phyloP scores from a whole-genome alignment of 108 stramenopile genomes.

The Skeletonema costatum region DNA sequence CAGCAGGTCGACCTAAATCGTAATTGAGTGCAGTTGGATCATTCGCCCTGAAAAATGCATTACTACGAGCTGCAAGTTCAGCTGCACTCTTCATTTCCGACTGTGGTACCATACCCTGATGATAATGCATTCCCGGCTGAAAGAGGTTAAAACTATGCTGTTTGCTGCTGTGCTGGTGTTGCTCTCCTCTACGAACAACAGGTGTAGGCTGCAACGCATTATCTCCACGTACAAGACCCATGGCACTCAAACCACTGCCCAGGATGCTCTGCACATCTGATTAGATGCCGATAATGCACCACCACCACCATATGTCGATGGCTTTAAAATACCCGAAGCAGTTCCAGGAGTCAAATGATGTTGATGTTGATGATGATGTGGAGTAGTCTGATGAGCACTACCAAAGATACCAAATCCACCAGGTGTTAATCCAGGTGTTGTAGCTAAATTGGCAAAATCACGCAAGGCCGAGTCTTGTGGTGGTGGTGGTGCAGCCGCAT shows the following conservation, averaged over 20 bases:
- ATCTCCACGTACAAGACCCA: slow-evolving; percentile 37
- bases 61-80: background rate
- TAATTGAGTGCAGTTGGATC: background rate
- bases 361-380: background rate
- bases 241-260: slow-evolving; percentile 13
- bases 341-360: background rate
- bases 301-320: slow-evolving; percentile 7
- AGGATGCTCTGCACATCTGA: background rate
- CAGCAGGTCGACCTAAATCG: background rate
- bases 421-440: slow-evolving; percentile 3
- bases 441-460: slow-evolving; percentile 10
- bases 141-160: slow-evolving; percentile 12
- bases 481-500: background rate
- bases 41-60: background rate
- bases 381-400: slow-evolving; percentile 20
- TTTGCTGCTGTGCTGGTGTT: slow-evolving; percentile 8
- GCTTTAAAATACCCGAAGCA: slow-evolving; percentile 7
- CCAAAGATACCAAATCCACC: slow-evolving; percentile 15
- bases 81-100: background rate
- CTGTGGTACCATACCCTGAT: slow-evolving; percentile 3
- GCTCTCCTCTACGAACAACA: slow-evolving; percentile 18
- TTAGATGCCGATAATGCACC: background rate
- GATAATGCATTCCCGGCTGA: slow-evolving; percentile 32
- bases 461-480: background rate
- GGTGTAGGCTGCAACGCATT: slow-evolving; percentile 44